These are phyloP conservation scores for Medicago ruthenica DNA, from an alignment of 306 rosid species.

Conservation along the genomic window DNA sequence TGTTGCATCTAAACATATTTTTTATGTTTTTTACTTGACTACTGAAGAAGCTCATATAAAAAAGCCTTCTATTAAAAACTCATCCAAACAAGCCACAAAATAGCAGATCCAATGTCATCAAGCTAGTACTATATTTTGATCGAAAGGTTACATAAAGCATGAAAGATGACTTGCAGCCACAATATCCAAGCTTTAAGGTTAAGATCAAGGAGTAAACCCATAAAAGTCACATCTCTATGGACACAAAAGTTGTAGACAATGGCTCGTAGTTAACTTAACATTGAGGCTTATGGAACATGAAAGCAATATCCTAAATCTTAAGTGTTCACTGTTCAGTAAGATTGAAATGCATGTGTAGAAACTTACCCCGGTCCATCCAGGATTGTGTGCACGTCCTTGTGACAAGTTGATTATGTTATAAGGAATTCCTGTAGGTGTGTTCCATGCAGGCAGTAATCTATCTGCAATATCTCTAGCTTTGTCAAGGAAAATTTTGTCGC, in stretches of 20 bases:
- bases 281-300: conserved; percentile 7
- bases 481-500: conserved; percentile 83
- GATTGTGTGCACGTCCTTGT: conserved; percentile 81
- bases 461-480: conserved; percentile 97
- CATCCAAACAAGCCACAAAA: conserved; percentile 15
- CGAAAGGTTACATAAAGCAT: background rate
- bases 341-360: conserved; percentile 35
- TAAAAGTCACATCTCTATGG: background rate
- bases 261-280: conserved; percentile 30
- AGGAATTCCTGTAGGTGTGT: conserved; percentile 91
- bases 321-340: conserved; percentile 1
- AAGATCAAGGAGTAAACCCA: conserved; percentile 30
- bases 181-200: conserved; percentile 30
- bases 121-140: conserved; percentile 18
- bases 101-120: conserved; percentile 29
- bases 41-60: conserved; percentile 18
- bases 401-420: conserved; percentile 90
- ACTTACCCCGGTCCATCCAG: conserved; percentile 95
- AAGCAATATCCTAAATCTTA: conserved; percentile 22
- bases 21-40: background rate
- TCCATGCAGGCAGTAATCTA: conserved; percentile 97
- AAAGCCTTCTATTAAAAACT: background rate
- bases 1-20: conserved; percentile 6
- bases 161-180: conserved; percentile 22
- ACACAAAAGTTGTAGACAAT: conserved; percentile 23